These are phyloP conservation scores for Metarhizium humberi DNA, from an alignment of 2,329 filamentous ascomycete genomes.

Conservation along the genomic window DNA sequence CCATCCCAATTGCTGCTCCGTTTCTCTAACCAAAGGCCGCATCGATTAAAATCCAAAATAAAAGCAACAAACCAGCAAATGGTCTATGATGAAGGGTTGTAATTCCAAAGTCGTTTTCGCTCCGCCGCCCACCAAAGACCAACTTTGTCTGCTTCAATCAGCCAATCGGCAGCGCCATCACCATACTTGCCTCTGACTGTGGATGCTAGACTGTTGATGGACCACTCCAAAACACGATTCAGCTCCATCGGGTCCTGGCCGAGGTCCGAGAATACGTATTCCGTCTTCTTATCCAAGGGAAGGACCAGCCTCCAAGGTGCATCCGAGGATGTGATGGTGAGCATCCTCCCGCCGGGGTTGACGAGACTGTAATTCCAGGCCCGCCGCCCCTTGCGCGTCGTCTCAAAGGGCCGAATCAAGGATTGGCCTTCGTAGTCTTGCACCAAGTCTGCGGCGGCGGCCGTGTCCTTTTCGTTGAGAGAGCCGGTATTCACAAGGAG, in stretches of 20 bases:
- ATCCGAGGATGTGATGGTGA: conserved; percentile 16
- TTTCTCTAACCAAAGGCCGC: neutral
- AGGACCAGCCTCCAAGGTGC: conserved; percentile 18
- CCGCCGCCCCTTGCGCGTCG: conserved; percentile 11
- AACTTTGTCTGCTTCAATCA: conserved; percentile 20
- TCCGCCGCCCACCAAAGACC: conserved; percentile 22
- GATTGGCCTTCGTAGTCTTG: conserved; percentile 26
- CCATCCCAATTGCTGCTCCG: neutral
- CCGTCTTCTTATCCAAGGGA: conserved; percentile 18
- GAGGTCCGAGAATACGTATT: conserved; percentile 19
- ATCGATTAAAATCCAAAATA: neutral
- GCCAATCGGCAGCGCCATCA: conserved; percentile 16
- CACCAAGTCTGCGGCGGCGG: conserved; percentile 19
- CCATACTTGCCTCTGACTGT: conserved; percentile 10
- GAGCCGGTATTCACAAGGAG: conserved; percentile 23
- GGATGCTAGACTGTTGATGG: conserved; percentile 4
- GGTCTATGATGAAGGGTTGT: neutral
- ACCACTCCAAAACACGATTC: conserved; percentile 11
- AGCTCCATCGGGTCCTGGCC: conserved; percentile 19
- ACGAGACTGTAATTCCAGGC: conserved; percentile 23
- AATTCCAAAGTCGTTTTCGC: conserved; percentile 10
- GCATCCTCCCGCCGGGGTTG: conserved; percentile 21
- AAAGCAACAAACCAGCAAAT: neutral
- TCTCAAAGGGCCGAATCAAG: conserved; percentile 18
- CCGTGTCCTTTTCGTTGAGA: conserved; percentile 16